Evolutionary conservation across 129 eudicot genomes (phyloP).

Genomic region (Sambucus nigra): DNA sequence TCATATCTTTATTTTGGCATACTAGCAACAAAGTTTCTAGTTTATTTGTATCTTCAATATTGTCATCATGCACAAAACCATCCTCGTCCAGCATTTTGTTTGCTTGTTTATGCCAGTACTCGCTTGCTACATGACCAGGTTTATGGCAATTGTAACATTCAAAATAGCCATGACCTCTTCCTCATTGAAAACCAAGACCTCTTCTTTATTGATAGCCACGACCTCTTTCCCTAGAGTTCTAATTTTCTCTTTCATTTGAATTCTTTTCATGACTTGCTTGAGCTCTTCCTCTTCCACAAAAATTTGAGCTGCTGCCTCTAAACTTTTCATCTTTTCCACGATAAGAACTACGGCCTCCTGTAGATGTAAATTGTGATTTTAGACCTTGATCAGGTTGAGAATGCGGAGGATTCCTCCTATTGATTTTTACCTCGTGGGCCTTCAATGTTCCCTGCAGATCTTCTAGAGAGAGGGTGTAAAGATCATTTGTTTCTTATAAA

Average conservation of each 20-base stretch:
- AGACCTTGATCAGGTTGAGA: neutral
- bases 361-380: neutral
- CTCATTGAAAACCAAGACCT: neutral
- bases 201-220: neutral
- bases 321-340: neutral
- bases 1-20: neutral
- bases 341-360: neutral
- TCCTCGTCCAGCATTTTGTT: neutral
- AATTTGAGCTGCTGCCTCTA: neutral
- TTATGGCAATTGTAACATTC: neutral
- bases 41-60: neutral
- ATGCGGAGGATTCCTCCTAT: neutral
- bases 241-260: neutral
- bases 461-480: neutral
- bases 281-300: neutral
- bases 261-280: neutral
- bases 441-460: neutral
- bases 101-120: neutral
- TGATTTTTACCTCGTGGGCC: neutral
- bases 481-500: neutral
- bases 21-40: neutral
- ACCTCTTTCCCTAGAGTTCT: neutral
- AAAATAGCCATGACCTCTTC: constrained; percentile 1
- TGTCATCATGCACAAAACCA: neutral
- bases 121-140: neutral